Conservation (phyloP, 2,329 filamentous ascomycete genomes). For the Leptographium radiaticola region DNA sequence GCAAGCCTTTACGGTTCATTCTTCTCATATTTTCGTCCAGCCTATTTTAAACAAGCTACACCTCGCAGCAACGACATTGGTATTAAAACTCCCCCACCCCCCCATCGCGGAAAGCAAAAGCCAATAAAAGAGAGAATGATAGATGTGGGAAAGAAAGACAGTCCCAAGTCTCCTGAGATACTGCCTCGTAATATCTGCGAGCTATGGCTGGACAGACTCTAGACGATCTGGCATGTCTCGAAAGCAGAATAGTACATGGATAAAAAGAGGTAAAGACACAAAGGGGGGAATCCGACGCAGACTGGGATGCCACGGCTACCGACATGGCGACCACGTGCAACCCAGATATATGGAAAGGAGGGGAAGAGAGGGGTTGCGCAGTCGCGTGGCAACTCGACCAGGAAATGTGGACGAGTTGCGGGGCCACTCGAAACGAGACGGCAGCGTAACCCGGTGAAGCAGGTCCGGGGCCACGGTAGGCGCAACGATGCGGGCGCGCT, state of each 20-base stretch:
- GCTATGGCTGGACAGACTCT: neutral
- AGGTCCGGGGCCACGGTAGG: too few relatives aligned
- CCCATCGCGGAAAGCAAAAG: neutral
- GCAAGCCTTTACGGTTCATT: neutral
- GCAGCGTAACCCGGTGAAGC: too few relatives aligned
- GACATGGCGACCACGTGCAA: too few relatives aligned
- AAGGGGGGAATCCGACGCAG: neutral
- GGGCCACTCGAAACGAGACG: too few relatives aligned
- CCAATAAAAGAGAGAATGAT: neutral
- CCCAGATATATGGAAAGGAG: too few relatives aligned
- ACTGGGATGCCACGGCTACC: neutral
- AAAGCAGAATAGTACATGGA: neutral
- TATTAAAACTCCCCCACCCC: neutral
- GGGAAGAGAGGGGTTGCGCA: too few relatives aligned
- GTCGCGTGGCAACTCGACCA: neutral
- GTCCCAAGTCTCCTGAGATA: neutral
- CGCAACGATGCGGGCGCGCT: neutral
- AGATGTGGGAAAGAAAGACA: neutral
- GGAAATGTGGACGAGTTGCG: too few relatives aligned
- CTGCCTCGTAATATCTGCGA: neutral
- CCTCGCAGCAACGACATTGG: neutral
- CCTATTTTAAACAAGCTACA: neutral
- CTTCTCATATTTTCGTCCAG: neutral
- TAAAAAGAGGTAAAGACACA: neutral
- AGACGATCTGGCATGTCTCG: neutral